phyloP scores from a whole-genome alignment of 768 basidiomycete species.

The Tulasnella sp. region DNA sequence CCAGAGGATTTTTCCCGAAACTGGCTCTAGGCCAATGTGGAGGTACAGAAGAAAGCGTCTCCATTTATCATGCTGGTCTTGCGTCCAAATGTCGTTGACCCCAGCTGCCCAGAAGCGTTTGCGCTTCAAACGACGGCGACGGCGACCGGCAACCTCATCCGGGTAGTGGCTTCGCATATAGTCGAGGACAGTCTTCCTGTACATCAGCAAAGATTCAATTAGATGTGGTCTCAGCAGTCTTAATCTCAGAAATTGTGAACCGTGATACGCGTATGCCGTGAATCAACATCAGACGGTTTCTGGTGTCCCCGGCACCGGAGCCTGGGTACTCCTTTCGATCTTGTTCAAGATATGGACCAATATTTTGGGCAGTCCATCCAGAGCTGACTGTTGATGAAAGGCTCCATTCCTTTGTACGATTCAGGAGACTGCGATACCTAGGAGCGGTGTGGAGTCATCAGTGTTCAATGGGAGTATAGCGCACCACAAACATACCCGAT shows the following conservation, averaged over 20 bases:
- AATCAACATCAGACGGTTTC: neutral
- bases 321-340: neutral
- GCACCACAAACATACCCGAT: neutral
- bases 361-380: neutral
- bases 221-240: too few species aligned
- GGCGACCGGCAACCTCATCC: neutral
- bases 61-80: constrained; percentile 42
- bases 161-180: neutral
- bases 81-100: constrained; percentile 28
- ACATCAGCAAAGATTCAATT: neutral
- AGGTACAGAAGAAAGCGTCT: constrained; percentile 28
- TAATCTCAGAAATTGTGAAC: neutral
- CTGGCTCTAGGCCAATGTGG: constrained; percentile 10
- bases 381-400: neutral
- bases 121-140: constrained; percentile 19
- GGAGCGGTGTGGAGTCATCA: neutral
- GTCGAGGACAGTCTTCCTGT: neutral
- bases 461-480: neutral
- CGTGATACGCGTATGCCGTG: neutral
- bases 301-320: neutral
- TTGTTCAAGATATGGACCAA: neutral
- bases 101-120: constrained; percentile 31
- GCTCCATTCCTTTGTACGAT: neutral
- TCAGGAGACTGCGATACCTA: neutral
- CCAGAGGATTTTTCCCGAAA: neutral